Percentiles rank a stretch among this genome's conserved stretches.
These are phyloP conservation scores for Hordeum pubiflorum DNA, from an alignment of 202 grass and related monocot genomes.

Conservation along the genomic window DNA sequence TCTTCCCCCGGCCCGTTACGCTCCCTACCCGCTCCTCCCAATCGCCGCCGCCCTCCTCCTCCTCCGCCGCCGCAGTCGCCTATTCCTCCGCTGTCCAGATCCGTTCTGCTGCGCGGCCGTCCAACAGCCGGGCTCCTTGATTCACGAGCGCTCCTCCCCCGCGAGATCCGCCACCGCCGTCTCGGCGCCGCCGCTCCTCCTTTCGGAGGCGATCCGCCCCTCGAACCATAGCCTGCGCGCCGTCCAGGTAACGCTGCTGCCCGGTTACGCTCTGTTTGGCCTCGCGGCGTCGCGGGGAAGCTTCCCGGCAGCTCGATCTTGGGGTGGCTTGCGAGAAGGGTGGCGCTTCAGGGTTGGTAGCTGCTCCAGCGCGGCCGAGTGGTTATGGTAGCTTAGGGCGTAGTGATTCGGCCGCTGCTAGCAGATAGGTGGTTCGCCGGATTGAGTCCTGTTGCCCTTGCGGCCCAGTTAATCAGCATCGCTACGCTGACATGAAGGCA, in stretches of 20 bases:
- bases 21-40: neutral
- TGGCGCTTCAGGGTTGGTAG: neutral
- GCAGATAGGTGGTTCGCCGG: neutral
- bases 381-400: neutral
- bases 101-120: neutral
- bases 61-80: neutral
- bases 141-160: neutral
- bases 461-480: neutral
- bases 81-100: neutral
- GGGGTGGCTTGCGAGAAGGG: neutral
- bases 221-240: too few species aligned
- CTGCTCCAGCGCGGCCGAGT: neutral
- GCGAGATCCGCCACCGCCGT: constrained; percentile 2
- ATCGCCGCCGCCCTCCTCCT: neutral
- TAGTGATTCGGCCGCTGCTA: neutral
- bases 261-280: neutral
- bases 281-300: neutral
- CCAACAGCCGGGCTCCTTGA: neutral
- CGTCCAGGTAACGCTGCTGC: constrained; percentile 10
- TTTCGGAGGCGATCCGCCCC: neutral
- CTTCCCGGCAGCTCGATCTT: neutral
- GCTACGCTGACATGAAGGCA: too few species aligned
- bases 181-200: neutral
- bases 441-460: neutral
- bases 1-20: constrained; percentile 21